These are phyloP conservation scores for Bruguiera hainesii DNA, from an alignment of 441 rosid species.

Conservation along the genomic window DNA sequence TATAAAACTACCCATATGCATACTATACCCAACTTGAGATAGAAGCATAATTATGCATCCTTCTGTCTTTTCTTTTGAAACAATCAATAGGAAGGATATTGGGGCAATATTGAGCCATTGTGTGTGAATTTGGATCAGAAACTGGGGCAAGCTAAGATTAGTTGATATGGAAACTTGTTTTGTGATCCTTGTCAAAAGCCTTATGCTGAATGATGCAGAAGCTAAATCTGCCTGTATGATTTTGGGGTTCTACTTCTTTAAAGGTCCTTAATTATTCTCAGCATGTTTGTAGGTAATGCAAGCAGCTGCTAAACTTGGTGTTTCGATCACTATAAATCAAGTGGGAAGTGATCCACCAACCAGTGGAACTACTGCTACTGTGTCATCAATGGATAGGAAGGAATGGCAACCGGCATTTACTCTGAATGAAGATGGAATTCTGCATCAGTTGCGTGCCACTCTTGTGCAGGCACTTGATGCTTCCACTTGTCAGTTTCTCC, in stretches of 20 bases:
- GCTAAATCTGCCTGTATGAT: constrained; percentile 8
- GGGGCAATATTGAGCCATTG: no score
- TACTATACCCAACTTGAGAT: neutral
- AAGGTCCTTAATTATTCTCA: constrained; percentile 13
- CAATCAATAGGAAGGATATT: no score
- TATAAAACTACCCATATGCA: neutral
- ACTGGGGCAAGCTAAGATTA: no score
- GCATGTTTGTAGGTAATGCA: constrained; percentile 64
- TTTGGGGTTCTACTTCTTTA: neutral
- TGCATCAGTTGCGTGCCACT: constrained; percentile 69
- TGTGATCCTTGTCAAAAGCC: neutral
- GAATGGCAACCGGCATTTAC: constrained; percentile 82
- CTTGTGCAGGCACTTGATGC: constrained; percentile 76
- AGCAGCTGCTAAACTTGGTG: constrained; percentile 74
- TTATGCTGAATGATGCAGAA: constrained; percentile 6
- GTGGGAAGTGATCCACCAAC: constrained; percentile 63
- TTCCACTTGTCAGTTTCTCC: constrained; percentile 48
- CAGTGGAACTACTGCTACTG: constrained; percentile 43
- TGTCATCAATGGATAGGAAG: constrained; percentile 54
- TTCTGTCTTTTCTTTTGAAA: no score
- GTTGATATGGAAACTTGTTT: no score
- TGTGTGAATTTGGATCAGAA: no score
- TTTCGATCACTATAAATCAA: constrained; percentile 62
- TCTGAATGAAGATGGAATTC: constrained; percentile 83
- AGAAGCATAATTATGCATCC: neutral